These are phyloP conservation scores for Diaporthe longicolla DNA, from an alignment of 2,329 filamentous ascomycete species.

Conservation along the genomic window DNA sequence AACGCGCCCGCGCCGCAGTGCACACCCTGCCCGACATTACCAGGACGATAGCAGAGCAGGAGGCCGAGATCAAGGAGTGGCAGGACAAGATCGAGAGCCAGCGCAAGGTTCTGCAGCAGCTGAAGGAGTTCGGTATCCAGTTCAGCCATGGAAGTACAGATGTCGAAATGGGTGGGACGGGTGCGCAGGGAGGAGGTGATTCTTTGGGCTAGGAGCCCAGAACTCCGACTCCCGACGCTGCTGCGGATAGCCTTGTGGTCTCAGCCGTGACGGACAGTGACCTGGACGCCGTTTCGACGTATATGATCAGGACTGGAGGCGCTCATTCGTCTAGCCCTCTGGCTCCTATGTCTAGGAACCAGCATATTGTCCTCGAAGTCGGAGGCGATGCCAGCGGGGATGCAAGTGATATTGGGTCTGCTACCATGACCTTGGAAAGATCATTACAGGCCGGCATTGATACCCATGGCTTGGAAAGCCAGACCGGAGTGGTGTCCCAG, in stretches of 20 bases:
- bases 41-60: conserved; percentile 76
- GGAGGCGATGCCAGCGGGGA: background rate
- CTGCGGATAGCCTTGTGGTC: conserved; percentile 13
- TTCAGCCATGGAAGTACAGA: conserved; percentile 51
- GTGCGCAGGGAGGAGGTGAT: conserved; percentile 55
- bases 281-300: background rate
- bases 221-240: conserved; percentile 23
- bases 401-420: background rate
- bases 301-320: background rate
- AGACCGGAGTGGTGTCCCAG: background rate
- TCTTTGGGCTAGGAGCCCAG: conserved; percentile 39
- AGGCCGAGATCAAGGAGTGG: conserved; percentile 77
- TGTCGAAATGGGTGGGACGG: conserved; percentile 41
- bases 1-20: conserved; percentile 79
- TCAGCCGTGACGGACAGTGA: background rate
- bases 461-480: background rate
- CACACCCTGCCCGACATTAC: conserved; percentile 78
- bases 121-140: conserved; percentile 65
- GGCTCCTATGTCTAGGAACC: background rate
- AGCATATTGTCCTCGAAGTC: background rate
- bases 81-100: conserved; percentile 75
- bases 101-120: conserved; percentile 67
- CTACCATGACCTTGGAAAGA: background rate
- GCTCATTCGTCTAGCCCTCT: background rate
- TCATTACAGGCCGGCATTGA: background rate